Percentiles rank a stretch among this genome's conserved stretches.
phyloP scores from a whole-genome alignment of 2,329 filamentous ascomycete species.

The Fusarium oxysporum region DNA sequence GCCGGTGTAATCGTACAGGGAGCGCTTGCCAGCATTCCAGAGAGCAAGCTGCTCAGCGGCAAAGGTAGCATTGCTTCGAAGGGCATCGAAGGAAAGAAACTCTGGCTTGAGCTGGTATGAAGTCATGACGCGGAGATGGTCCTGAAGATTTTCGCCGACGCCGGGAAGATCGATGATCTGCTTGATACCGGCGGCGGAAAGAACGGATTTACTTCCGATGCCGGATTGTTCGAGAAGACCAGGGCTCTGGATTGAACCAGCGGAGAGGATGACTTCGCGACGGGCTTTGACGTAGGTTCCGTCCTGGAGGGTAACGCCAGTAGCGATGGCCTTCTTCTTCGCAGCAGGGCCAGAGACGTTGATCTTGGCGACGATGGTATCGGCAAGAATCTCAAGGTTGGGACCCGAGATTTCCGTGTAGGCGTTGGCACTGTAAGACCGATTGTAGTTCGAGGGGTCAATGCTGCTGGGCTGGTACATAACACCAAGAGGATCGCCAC shows the following conservation, averaged over 20 bases:
- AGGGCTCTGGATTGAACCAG: conserved; percentile 66
- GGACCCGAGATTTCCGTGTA: conserved; percentile 56
- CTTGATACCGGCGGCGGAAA: conserved; percentile 59
- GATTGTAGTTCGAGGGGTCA: conserved; percentile 55
- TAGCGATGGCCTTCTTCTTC: conserved; percentile 35
- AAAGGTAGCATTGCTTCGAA: conserved; percentile 32
- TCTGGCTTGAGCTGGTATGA: conserved; percentile 48
- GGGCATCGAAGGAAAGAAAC: conserved; percentile 30
- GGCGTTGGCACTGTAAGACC: conserved; percentile 60
- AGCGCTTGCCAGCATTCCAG: conserved; percentile 31
- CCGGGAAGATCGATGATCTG: conserved; percentile 65
- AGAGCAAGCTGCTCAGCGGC: conserved; percentile 35
- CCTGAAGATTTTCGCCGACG: conserved; percentile 59
- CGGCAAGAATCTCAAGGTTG: conserved; percentile 51
- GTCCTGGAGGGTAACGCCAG: conserved; percentile 31
- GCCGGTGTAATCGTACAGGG: conserved; percentile 39
- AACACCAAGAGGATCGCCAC: conserved; percentile 60
- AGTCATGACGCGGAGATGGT: conserved; percentile 50
- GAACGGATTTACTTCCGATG: conserved; percentile 62
- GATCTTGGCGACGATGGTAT: conserved; percentile 39
- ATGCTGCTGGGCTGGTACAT: conserved; percentile 62
- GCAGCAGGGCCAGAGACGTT: conserved; percentile 21
- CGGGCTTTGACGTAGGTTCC: conserved; percentile 29
- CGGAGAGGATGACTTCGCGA: conserved; percentile 45
- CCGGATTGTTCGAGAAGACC: conserved; percentile 69